phyloP scores from a whole-genome alignment of 2,329 filamentous ascomycete genomes.

The Pseudogymnoascus verrucosus region DNA sequence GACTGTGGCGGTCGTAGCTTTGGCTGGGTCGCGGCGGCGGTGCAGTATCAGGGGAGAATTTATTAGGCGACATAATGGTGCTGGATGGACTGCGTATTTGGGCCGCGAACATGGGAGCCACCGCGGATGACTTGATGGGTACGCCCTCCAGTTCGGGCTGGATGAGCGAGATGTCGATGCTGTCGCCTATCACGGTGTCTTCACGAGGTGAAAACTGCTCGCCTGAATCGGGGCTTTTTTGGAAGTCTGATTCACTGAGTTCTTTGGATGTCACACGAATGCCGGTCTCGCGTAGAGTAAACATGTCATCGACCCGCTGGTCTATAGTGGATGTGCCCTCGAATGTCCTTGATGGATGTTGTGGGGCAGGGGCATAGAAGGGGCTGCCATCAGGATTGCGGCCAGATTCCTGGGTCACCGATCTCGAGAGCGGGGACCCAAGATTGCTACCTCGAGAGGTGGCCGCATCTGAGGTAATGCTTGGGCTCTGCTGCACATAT shows the following conservation, averaged over 20 bases:
- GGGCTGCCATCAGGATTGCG: conserved; percentile 26
- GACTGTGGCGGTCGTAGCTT: conserved; percentile 7
- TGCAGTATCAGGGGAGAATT: conserved; percentile 19
- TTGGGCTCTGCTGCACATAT: neutral
- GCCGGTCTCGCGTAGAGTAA: conserved; percentile 20
- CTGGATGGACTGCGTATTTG: conserved; percentile 22
- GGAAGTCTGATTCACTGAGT: conserved; percentile 26
- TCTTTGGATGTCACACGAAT: conserved; percentile 26
- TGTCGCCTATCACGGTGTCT: conserved; percentile 21
- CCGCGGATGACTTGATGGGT: conserved; percentile 44
- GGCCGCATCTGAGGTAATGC: neutral
- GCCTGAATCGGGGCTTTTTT: conserved; percentile 5
- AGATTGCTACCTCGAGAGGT: neutral
- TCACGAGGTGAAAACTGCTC: conserved; percentile 15
- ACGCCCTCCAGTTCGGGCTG: conserved; percentile 54
- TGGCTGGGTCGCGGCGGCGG: conserved; percentile 16
- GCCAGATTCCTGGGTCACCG: conserved; percentile 27
- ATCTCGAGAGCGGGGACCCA: neutral
- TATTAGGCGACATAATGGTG: conserved; percentile 18
- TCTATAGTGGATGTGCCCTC: conserved; percentile 14
- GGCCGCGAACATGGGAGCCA: conserved; percentile 30
- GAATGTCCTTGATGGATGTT: conserved; percentile 26
- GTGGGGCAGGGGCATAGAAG: conserved; percentile 28
- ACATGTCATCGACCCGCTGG: conserved; percentile 24
- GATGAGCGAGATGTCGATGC: conserved; percentile 51